These are phyloP conservation scores for Nemania serpens DNA, from an alignment of 2,329 filamentous ascomycete genomes.

Conservation along the genomic window DNA sequence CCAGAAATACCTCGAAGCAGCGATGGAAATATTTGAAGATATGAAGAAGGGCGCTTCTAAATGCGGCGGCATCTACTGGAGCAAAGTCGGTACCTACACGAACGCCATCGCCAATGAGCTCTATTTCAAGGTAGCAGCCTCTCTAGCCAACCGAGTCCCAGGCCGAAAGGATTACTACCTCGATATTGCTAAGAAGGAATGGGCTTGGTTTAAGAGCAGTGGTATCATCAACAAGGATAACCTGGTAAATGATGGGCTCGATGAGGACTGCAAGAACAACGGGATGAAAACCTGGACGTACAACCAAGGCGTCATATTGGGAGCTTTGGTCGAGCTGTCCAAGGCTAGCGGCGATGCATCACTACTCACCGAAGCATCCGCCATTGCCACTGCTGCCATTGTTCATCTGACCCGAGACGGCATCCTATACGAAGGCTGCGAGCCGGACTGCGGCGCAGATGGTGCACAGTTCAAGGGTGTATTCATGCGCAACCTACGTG, in stretches of 20 bases:
- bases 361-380: conserved; percentile 48
- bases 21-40: conserved; percentile 59
- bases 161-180: conserved; percentile 48
- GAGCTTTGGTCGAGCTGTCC: conserved; percentile 56
- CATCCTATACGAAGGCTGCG: conserved; percentile 60
- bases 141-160: conserved; percentile 55
- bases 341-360: conserved; percentile 48
- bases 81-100: conserved; percentile 55
- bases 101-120: conserved; percentile 62
- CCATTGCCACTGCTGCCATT: conserved; percentile 59
- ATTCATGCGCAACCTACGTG: conserved; percentile 66
- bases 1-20: conserved; percentile 54
- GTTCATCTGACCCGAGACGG: conserved; percentile 48
- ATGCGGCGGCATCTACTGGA: conserved; percentile 63
- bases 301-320: conserved; percentile 61
- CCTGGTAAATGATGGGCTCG: conserved; percentile 60
- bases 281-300: conserved; percentile 54
- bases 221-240: conserved; percentile 56
- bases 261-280: conserved; percentile 54
- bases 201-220: conserved; percentile 56
- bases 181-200: conserved; percentile 52
- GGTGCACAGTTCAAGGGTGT: conserved; percentile 72
- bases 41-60: conserved; percentile 54
- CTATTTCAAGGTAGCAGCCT: conserved; percentile 56
- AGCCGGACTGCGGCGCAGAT: conserved; percentile 56